Percentiles rank a stretch among this genome's conserved stretches.
These are phyloP conservation scores for Penicillium brasilianum DNA, from an alignment of 2,329 filamentous ascomycete genomes.

Conservation along the genomic window DNA sequence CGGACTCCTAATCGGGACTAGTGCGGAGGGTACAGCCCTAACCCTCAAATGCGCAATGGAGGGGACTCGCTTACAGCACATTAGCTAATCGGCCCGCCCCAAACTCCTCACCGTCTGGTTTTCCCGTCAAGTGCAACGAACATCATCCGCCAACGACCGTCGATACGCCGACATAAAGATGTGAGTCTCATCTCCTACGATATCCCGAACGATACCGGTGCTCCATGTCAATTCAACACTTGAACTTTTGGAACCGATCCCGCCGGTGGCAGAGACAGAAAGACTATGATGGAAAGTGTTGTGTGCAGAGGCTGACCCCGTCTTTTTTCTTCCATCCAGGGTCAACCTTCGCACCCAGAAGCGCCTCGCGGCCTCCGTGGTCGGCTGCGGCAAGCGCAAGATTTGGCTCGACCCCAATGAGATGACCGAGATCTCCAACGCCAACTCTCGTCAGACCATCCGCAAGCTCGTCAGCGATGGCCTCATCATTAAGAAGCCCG, in stretches of 20 bases:
- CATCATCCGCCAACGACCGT: conserved; percentile 53
- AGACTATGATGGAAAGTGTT: conserved; percentile 26
- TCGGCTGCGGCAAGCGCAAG: conserved; percentile 99
- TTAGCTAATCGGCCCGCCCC: conserved; percentile 49
- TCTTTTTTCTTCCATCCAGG: conserved; percentile 62
- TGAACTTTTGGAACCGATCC: conserved; percentile 3
- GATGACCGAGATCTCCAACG: conserved; percentile 98
- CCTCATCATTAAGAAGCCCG: conserved; percentile 99
- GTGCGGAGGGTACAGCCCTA: conserved; percentile 40
- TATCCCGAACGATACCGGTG: conserved; percentile 23
- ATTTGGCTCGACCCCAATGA: conserved; percentile 99
- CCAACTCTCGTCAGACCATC: conserved; percentile 99
- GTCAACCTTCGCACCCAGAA: conserved; percentile 99
- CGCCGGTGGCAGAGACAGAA: conserved; percentile 16
- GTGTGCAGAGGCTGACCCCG: conserved; percentile 39
- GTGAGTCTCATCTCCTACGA: conserved; percentile 45
- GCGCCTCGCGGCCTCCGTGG: conserved; percentile 98
- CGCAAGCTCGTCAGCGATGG: conserved; percentile 99
- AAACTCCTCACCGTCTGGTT: conserved; percentile 48
- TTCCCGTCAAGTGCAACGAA: conserved; percentile 49
- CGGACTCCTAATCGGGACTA: conserved; percentile 25
- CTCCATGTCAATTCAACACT: background rate
- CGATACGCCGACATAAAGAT: conserved; percentile 54
- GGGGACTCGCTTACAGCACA: conserved; percentile 46
- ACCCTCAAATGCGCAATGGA: conserved; percentile 32